phyloP scores from a whole-genome alignment of 176 grass and related monocot species.

The barley (Hordeum vulgare) region DNA sequence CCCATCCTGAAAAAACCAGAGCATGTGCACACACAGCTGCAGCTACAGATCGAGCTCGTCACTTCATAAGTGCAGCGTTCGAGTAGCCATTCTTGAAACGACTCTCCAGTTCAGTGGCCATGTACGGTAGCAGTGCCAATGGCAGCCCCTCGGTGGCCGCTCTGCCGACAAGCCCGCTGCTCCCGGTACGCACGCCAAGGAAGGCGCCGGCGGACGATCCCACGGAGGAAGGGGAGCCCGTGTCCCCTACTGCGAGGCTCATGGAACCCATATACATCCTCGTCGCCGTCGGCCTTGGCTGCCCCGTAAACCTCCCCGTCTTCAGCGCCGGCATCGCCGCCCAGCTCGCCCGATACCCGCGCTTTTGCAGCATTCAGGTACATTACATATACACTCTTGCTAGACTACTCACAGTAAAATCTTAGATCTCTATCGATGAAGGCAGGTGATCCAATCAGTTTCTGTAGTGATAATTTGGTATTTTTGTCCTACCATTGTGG shows the following conservation, averaged over 20 bases:
- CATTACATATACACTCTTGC: neutral
- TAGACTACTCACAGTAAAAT: no score
- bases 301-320: neutral
- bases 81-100: no score
- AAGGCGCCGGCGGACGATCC: constrained; percentile 1
- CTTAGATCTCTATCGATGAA: no score
- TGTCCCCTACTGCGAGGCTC: neutral
- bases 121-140: neutral
- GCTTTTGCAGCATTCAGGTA: neutral
- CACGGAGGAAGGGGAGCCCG: neutral
- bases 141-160: neutral
- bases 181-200: neutral
- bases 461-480: no score
- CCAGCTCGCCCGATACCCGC: neutral
- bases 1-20: no score
- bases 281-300: neutral
- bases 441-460: no score
- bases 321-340: neutral
- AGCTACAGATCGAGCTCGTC: no score
- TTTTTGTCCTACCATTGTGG: no score
- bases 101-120: neutral
- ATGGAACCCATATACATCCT: neutral
- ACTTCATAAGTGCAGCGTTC: no score
- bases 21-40: no score
- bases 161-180: neutral